Conservation (phyloP, 192 early-diverging fungal species). For the Entrophospora sp. region DNA sequence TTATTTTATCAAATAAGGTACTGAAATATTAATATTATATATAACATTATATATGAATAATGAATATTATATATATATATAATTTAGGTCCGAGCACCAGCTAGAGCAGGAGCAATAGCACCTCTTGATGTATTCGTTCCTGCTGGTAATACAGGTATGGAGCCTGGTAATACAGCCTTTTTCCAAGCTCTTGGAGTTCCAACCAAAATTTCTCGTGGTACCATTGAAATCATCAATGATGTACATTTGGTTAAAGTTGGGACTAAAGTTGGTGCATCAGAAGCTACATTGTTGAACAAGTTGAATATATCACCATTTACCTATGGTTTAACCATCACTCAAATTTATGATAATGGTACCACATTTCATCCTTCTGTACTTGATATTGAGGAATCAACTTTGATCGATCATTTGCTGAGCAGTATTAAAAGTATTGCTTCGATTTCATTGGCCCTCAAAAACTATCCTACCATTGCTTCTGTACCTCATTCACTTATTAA, state of each 20-base stretch:
- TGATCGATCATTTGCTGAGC: conserved; percentile 57
- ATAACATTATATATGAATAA: not conserved
- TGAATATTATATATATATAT: not conserved
- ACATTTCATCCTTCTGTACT: conserved; percentile 81
- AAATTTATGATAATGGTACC: conserved; percentile 90
- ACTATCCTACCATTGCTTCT: conserved; percentile 74
- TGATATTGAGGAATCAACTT: conserved; percentile 76
- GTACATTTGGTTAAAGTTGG: conserved; percentile 87
- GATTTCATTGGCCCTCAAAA: conserved; percentile 73
- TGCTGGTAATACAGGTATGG: conserved; percentile 99
- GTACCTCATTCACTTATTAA: conserved; percentile 96
- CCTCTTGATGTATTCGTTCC: conserved; percentile 90
- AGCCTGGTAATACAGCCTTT: conserved; percentile 99
- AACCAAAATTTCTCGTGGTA: conserved; percentile 99
- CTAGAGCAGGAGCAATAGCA: conserved; percentile 90
- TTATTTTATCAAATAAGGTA: conserved; percentile 89
- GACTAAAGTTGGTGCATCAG: conserved; percentile 93
- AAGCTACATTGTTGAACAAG: conserved; percentile 98
- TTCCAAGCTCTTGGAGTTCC: conserved; percentile 99
- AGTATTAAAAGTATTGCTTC: conserved; percentile 66
- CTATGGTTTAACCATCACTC: conserved; percentile 90
- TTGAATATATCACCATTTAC: conserved; percentile 99
- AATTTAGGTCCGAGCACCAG: conserved; percentile 62
- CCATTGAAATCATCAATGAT: conserved; percentile 98
- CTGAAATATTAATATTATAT: conserved; percentile 17